These are phyloP conservation scores for Balamuthia mandrillaris DNA, from an alignment of 208 protist genomes.

Conservation along the genomic window DNA sequence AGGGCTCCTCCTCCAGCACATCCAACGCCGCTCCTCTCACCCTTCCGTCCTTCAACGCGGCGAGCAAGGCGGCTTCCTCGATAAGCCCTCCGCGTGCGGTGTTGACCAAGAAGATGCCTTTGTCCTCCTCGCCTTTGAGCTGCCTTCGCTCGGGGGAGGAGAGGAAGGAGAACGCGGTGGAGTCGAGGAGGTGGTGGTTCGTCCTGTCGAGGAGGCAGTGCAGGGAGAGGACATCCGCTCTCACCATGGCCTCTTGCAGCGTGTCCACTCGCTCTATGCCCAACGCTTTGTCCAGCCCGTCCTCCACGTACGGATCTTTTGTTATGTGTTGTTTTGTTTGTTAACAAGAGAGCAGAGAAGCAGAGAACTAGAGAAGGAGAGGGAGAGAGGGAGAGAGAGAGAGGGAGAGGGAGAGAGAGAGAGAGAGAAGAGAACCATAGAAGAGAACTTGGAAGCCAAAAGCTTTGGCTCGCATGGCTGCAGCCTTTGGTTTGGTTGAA, in stretches of 20 bases:
- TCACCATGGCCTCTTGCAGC: background rate
- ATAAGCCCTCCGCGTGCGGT: background rate
- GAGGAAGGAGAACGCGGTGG: background rate
- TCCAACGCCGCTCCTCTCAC: background rate
- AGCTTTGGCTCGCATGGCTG: background rate
- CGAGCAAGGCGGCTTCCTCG: background rate
- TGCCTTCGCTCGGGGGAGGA: background rate
- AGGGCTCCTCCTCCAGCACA: slow-evolving; percentile 28
- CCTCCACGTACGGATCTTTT: slow-evolving; percentile 26
- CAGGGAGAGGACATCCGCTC: background rate
- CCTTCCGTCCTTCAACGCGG: background rate
- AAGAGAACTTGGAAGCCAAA: slow-evolving; percentile 20
- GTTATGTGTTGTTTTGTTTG: too few relatives aligned
- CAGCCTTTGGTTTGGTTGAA: too few relatives aligned
- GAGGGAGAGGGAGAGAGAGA: too few relatives aligned
- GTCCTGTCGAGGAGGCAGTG: background rate
- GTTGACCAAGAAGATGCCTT: background rate
- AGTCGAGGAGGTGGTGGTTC: background rate
- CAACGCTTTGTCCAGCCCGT: background rate
- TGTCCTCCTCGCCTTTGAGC: background rate
- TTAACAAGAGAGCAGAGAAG: too few relatives aligned
- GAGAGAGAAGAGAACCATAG: too few relatives aligned
- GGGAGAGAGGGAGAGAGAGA: too few relatives aligned
- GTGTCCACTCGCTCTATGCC: background rate
- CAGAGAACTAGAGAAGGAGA: too few relatives aligned